Conservation (phyloP, 768 basidiomycete genomes). For the Termitomyces sp. region DNA sequence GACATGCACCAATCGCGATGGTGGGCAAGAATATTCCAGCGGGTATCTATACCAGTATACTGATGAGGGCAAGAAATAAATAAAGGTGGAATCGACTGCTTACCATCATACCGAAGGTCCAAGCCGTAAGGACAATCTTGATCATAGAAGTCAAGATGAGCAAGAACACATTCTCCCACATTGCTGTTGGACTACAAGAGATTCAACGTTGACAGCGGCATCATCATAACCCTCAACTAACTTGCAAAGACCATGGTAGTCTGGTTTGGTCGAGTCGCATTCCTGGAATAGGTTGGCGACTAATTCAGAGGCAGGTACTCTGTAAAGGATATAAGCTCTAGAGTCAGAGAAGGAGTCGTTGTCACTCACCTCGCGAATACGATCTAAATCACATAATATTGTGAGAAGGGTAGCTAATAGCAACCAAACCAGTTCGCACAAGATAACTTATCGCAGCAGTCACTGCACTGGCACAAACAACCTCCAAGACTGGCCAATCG, state of each 20-base stretch:
- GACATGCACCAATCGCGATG: constrained; percentile 69
- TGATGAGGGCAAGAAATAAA: neutral
- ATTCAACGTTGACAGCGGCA: neutral
- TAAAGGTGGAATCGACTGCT: constrained; percentile 1
- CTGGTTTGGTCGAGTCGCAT: constrained; percentile 64
- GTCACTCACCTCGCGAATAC: constrained; percentile 56
- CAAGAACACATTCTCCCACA: constrained; percentile 65
- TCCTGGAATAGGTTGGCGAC: constrained; percentile 84
- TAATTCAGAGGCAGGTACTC: constrained; percentile 75
- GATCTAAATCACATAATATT: constrained; percentile 35
- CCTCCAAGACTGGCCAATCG: constrained; percentile 66
- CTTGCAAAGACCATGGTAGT: constrained; percentile 83
- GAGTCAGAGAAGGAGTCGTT: neutral
- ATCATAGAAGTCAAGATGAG: constrained; percentile 57
- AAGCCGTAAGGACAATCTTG: constrained; percentile 63
- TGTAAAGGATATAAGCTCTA: constrained; percentile 18
- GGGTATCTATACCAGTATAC: constrained; percentile 46
- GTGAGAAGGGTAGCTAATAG: neutral
- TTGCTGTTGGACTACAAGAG: constrained; percentile 52
- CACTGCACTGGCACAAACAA: constrained; percentile 55
- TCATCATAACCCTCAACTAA: constrained; percentile 28
- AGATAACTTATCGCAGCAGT: constrained; percentile 73
- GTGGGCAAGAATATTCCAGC: constrained; percentile 77
- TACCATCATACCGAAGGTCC: constrained; percentile 82
- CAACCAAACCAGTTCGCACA: constrained; percentile 30